Conservation (phyloP, 106 monocot genomes). For the Platanthera guangdongensis region DNA sequence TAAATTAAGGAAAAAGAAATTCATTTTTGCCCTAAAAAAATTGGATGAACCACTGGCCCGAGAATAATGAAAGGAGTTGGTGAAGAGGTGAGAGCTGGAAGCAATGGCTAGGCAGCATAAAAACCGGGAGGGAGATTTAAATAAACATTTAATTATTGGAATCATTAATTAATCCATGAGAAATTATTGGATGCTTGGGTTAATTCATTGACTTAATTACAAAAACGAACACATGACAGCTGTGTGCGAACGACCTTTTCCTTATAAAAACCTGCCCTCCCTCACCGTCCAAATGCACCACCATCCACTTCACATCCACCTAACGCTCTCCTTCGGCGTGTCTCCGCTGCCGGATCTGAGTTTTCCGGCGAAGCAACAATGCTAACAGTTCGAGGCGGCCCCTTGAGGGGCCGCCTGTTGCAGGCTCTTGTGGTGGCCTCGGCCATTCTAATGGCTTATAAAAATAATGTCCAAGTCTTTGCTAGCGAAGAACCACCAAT, state of each 20-base stretch:
- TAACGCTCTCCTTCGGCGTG: not conserved
- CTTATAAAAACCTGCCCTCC: not conserved
- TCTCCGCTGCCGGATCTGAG: not conserved
- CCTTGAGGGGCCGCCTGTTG: slow-evolving; percentile 21
- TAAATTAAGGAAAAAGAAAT: no score
- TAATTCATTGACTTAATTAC: not conserved
- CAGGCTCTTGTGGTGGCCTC: slow-evolving; percentile 16
- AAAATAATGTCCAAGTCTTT: not conserved
- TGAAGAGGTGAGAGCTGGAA: not conserved
- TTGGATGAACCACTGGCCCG: not conserved
- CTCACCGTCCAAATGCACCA: not conserved
- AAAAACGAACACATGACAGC: not conserved
- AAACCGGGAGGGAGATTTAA: not conserved
- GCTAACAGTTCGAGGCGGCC: slow-evolving; percentile 3
- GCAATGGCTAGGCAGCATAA: not conserved
- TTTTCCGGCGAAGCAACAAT: slow-evolving; percentile 4
- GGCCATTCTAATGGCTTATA: slow-evolving; percentile 3
- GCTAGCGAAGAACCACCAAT: slow-evolving; percentile 6
- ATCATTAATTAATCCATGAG: not conserved
- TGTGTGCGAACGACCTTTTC: not conserved
- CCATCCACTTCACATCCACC: not conserved
- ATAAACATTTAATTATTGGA: not conserved
- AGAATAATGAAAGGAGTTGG: not conserved
- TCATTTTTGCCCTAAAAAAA: no score
- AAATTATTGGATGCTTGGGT: not conserved